Evolutionary conservation across 768 basidiomycete species (phyloP).

Genomic region (Mycena alexandri): DNA sequence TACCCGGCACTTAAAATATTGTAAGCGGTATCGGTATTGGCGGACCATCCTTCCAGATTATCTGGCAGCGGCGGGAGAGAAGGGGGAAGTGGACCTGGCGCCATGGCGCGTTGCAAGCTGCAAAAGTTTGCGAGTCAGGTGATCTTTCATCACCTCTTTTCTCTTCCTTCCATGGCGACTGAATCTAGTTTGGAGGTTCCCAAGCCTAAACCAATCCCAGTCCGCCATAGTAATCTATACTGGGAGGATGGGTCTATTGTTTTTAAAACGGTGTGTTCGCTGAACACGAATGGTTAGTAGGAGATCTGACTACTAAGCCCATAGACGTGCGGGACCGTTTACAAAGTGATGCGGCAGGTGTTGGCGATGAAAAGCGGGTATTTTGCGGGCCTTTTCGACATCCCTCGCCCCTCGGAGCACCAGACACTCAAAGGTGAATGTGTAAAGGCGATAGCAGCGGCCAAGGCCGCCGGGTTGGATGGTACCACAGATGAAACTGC

Average conservation of each 20-base stretch:
- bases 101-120: not conserved
- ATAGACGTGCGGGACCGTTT: not conserved
- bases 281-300: too few relatives aligned
- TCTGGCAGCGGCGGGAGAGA: not conserved
- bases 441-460: not conserved
- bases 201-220: not conserved
- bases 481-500: not conserved
- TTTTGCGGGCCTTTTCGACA: not conserved
- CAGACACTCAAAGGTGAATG: not conserved
- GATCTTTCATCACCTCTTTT: not conserved
- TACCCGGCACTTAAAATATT: not conserved
- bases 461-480: not conserved
- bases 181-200: not conserved
- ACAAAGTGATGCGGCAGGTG: not conserved
- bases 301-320: too few relatives aligned
- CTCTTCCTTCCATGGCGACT: not conserved
- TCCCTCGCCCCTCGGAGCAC: not conserved
- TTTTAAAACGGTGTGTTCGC: not conserved
- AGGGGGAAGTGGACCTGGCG: not conserved
- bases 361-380: constrained; percentile 5
- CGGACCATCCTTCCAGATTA: not conserved
- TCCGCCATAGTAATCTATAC: not conserved
- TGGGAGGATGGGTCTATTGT: not conserved
- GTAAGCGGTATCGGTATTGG: not conserved
- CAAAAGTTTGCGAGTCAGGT: not conserved